Conservation (phyloP, 768 basidiomycete genomes). For the Psilocybe tampanensis region DNA sequence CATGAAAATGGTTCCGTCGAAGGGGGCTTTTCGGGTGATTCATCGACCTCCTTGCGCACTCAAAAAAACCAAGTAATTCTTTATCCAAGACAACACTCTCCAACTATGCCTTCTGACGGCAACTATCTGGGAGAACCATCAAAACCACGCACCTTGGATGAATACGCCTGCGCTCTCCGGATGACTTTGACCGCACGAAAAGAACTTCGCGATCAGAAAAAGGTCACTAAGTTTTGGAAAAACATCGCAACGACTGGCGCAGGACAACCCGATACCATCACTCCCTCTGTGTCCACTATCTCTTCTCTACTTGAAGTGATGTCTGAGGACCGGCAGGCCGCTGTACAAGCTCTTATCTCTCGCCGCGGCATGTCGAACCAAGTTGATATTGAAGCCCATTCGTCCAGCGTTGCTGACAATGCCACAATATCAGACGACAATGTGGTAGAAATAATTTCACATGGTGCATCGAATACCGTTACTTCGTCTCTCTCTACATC, state of each 20-base stretch:
- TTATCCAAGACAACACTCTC: neutral
- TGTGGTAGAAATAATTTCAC: neutral
- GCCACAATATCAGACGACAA: neutral
- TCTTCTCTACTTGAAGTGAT: conserved; percentile 38
- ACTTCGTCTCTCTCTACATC: conserved; percentile 17
- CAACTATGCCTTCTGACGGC: conserved; percentile 14
- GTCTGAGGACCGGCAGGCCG: conserved; percentile 36
- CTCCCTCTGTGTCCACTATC: conserved; percentile 41
- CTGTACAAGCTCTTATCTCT: conserved; percentile 40
- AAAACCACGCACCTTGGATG: conserved; percentile 37
- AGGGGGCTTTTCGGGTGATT: neutral
- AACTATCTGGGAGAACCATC: conserved; percentile 3
- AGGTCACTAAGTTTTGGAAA: conserved; percentile 50
- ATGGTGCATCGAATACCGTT: neutral
- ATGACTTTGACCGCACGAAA: conserved; percentile 45
- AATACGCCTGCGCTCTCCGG: conserved; percentile 51
- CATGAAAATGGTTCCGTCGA: conserved; percentile 10
- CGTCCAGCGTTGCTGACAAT: neutral
- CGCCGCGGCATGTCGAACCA: conserved; percentile 16
- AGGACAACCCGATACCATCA: conserved; percentile 28
- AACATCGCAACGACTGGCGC: conserved; percentile 33
- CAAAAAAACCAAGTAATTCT: neutral
- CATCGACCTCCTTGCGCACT: neutral
- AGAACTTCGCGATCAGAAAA: conserved; percentile 45
- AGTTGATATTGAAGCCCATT: neutral